A percentile compares a stretch with the other conserved stretches of the same genome.
These are phyloP conservation scores for Populus nigra DNA, from an alignment of 345 rosid genomes.

Conservation along the genomic window DNA sequence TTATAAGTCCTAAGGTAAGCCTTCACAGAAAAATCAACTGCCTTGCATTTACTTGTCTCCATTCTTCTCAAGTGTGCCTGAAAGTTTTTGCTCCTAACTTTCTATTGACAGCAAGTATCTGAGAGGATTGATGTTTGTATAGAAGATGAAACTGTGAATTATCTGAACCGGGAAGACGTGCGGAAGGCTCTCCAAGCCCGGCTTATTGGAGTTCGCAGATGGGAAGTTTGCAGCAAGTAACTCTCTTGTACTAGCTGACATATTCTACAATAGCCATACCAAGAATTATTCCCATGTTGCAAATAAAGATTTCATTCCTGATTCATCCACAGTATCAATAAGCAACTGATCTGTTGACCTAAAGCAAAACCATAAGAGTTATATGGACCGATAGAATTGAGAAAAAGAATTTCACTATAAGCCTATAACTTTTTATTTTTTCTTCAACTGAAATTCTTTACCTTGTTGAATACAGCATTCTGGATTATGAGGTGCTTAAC, in stretches of 20 bases:
- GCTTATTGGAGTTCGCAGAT: slow-evolving; percentile 75
- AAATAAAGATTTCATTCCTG: no score
- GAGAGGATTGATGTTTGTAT: slow-evolving; percentile 75
- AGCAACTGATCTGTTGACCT: no score
- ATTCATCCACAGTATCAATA: no score
- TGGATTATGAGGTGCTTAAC: slow-evolving; percentile 68
- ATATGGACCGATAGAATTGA: neutral
- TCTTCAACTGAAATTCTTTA: neutral
- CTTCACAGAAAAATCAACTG: neutral
- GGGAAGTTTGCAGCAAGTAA: slow-evolving; percentile 97
- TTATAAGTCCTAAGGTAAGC: slow-evolving; percentile 70
- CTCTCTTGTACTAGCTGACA: neutral
- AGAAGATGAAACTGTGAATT: slow-evolving; percentile 84
- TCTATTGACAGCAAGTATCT: slow-evolving; percentile 13
- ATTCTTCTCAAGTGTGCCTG: neutral
- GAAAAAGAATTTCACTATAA: neutral
- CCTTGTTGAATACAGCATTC: slow-evolving; percentile 46
- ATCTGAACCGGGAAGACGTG: slow-evolving; percentile 80
- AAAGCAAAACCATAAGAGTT: neutral
- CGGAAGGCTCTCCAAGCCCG: slow-evolving; percentile 85
- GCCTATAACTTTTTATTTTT: neutral
- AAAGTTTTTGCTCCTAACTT: neutral
- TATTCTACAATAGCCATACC: neutral
- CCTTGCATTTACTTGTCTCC: neutral
- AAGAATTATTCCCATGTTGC: no score